Percentiles rank a stretch among this genome's conserved stretches.
These are phyloP conservation scores for Neoscytalidium dimidiatum DNA, from an alignment of 2,329 filamentous ascomycete species.

Conservation along the genomic window DNA sequence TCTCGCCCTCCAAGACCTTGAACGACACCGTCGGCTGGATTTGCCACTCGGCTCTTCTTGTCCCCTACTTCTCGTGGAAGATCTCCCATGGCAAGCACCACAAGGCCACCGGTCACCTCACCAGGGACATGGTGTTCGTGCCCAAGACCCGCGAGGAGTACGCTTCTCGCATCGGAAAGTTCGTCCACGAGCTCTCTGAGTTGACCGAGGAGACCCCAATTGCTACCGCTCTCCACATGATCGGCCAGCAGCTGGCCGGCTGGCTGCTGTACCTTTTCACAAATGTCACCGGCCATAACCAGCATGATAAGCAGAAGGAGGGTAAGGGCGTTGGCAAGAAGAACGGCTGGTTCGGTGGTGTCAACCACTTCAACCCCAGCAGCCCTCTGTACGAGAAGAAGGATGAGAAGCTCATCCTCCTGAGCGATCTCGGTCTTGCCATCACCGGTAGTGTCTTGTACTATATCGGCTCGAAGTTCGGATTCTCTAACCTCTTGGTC, in stretches of 20 bases:
- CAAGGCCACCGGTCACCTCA: slow-evolving; percentile 96
- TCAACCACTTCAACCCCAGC: slow-evolving; percentile 91
- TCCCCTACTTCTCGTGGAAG: slow-evolving; percentile 99
- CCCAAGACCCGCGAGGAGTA: slow-evolving; percentile 85
- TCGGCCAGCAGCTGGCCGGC: slow-evolving; percentile 85
- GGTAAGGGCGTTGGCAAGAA: slow-evolving; percentile 90
- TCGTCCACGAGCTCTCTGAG: slow-evolving; percentile 82
- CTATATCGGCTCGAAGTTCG: slow-evolving; percentile 73
- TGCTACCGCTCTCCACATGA: slow-evolving; percentile 70
- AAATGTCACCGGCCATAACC: slow-evolving; percentile 96
- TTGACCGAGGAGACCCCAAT: slow-evolving; percentile 94
- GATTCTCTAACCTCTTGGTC: slow-evolving; percentile 82
- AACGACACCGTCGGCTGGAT: slow-evolving; percentile 94
- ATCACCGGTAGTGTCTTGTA: slow-evolving; percentile 64
- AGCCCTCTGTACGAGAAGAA: slow-evolving; percentile 91
- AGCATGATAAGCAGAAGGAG: slow-evolving; percentile 86
- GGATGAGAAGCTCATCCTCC: slow-evolving; percentile 81
- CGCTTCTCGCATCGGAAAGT: slow-evolving; percentile 70
- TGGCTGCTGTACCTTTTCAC: slow-evolving; percentile 90
- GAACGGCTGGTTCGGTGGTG: slow-evolving; percentile 77
- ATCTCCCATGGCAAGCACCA: slow-evolving; percentile 99
- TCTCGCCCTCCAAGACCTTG: slow-evolving; percentile 86
- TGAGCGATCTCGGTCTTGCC: slow-evolving; percentile 78
- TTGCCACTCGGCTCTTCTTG: slow-evolving; percentile 82
- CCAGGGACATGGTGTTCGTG: slow-evolving; percentile 99